Conservation (phyloP, 495 filamentous ascomycete species). For the Annulohypoxylon bovei region DNA sequence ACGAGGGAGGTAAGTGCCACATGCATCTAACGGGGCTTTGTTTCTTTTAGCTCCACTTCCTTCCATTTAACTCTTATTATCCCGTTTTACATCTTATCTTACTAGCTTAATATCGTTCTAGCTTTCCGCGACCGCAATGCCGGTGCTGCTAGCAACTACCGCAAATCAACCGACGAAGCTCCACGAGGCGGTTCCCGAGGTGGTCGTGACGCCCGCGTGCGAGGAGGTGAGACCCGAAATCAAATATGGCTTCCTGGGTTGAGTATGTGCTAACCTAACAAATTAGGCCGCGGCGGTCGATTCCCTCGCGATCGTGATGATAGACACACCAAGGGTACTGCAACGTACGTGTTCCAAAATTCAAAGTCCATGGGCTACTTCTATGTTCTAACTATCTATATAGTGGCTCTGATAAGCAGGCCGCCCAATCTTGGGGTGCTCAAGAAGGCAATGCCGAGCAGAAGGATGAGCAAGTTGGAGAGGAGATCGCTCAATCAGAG, state of each 20-base stretch:
- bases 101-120: constrained; percentile 49
- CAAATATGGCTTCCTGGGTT: background rate
- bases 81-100: constrained; percentile 1
- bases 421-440: constrained; percentile 88
- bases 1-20: constrained; percentile 75
- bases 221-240: constrained; percentile 57
- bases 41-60: background rate
- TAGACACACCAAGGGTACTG: constrained; percentile 79
- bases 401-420: constrained; percentile 91
- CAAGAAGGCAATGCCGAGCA: constrained; percentile 80
- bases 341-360: constrained; percentile 64
- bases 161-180: constrained; percentile 79
- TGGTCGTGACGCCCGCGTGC: constrained; percentile 65
- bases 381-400: constrained; percentile 34
- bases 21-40: constrained; percentile 11
- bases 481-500: constrained; percentile 84
- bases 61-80: background rate
- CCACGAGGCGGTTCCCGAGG: constrained; percentile 63
- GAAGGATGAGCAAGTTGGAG: constrained; percentile 88
- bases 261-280: constrained; percentile 8
- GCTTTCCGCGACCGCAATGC: constrained; percentile 92
- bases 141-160: constrained; percentile 82
- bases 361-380: background rate
- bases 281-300: constrained; percentile 56
- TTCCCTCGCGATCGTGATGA: constrained; percentile 71